Percentiles rank a stretch among this genome's conserved stretches.
Conservation (phyloP, 2,329 filamentous ascomycete species). For the Fusarium kyushuense region DNA sequence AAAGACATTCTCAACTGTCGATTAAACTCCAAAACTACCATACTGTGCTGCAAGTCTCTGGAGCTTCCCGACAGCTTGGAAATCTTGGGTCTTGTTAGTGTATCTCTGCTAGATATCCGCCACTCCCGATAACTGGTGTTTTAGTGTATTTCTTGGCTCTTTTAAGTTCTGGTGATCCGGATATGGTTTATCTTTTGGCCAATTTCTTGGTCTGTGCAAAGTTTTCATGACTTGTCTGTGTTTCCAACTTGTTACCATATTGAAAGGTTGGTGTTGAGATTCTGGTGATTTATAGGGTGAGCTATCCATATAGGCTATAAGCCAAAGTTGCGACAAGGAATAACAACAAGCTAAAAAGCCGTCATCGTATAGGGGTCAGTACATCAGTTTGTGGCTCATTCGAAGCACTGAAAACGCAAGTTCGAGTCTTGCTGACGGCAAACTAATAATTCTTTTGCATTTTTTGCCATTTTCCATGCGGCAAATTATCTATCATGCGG, state of each 20-base stretch:
- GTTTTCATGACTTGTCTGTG: background rate
- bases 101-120: constrained; percentile 32
- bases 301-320: background rate
- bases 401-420: constrained; percentile 49
- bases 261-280: too few relatives aligned
- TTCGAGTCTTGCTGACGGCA: constrained; percentile 48
- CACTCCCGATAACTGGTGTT: constrained; percentile 33
- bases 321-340: constrained; percentile 4
- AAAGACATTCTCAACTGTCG: background rate
- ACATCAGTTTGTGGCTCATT: constrained; percentile 49
- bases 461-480: background rate
- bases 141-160: constrained; percentile 20
- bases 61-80: constrained; percentile 30
- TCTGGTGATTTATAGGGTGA: too few relatives aligned
- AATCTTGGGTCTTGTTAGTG: background rate
- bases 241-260: background rate
- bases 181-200: background rate
- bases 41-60: constrained; percentile 7
- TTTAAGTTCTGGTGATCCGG: constrained; percentile 1
- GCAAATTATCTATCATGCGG: background rate
- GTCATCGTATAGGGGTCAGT: constrained; percentile 50
- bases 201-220: background rate
- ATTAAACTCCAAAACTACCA: too few relatives aligned
- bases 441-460: constrained; percentile 6
- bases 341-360: constrained; percentile 21